These are phyloP conservation scores for Cyanidium caldarium DNA, from an alignment of 23 red algal species.

Conservation along the genomic window DNA sequence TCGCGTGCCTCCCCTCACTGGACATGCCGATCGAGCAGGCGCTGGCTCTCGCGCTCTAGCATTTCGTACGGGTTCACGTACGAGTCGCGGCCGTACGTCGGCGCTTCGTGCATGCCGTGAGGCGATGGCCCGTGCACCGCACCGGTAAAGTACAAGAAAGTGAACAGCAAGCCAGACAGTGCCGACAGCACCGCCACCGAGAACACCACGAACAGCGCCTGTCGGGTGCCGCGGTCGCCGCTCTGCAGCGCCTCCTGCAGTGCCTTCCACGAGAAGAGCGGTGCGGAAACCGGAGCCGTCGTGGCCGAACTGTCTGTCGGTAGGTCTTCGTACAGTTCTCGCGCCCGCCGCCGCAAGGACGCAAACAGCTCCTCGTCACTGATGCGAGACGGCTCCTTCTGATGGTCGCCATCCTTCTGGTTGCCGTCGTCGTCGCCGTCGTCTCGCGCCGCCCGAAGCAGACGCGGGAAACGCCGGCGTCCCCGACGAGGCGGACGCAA, in stretches of 20 bases:
- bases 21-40: too few relatives aligned
- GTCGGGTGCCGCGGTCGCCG: background rate
- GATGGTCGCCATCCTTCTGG: too few relatives aligned
- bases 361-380: background rate
- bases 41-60: background rate
- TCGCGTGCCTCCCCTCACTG: too few relatives aligned
- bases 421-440: too few relatives aligned
- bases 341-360: background rate
- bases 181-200: background rate
- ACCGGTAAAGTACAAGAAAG: background rate
- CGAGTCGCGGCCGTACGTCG: background rate
- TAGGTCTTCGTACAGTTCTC: background rate
- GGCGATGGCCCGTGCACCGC: background rate
- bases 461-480: background rate
- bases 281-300: too few relatives aligned
- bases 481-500: background rate
- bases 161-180: background rate
- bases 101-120: background rate
- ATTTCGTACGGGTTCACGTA: conserved; percentile 2
- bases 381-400: too few relatives aligned
- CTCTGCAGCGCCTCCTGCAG: background rate
- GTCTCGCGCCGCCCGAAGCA: background rate
- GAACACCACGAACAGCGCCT: background rate
- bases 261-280: too few relatives aligned
- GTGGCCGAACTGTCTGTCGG: too few relatives aligned